phyloP scores from a whole-genome alignment of 1,139 yeast species.

The Blastobotrys apis region DNA sequence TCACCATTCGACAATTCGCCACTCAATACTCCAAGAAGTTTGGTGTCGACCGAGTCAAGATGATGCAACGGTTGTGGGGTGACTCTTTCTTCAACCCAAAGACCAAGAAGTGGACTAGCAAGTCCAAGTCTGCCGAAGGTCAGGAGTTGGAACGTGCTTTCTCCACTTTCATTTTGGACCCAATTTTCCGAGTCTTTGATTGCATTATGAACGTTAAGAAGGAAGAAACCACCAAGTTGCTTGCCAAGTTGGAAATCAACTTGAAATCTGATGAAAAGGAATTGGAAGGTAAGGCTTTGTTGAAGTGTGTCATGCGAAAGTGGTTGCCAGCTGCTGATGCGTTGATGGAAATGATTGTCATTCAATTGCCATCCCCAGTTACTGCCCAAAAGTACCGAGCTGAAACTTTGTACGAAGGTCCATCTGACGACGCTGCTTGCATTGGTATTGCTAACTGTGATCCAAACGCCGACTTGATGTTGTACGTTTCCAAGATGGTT shows the following conservation, averaged over 20 bases:
- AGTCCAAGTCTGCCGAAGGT: constrained; percentile 94
- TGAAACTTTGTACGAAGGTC: constrained; percentile 99
- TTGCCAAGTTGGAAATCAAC: constrained; percentile 87
- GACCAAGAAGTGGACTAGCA: constrained; percentile 99
- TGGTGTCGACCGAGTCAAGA: constrained; percentile 97
- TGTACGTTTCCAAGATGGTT: constrained; percentile 99
- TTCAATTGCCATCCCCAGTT: constrained; percentile 99
- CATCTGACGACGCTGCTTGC: constrained; percentile 89
- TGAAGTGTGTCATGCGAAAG: constrained; percentile 98
- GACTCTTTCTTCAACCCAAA: constrained; percentile 99
- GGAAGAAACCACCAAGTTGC: constrained; percentile 86
- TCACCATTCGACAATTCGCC: constrained; percentile 99
- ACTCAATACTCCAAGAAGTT: constrained; percentile 97
- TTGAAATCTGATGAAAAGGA: constrained; percentile 95
- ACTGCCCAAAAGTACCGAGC: constrained; percentile 99
- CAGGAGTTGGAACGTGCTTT: constrained; percentile 97
- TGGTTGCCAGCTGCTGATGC: constrained; percentile 99
- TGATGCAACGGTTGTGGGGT: constrained; percentile 99
- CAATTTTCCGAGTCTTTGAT: constrained; percentile 94
- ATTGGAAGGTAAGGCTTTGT: constrained; percentile 96
- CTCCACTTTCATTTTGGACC: constrained; percentile 99
- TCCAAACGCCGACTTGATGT: constrained; percentile 97
- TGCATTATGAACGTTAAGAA: constrained; percentile 97
- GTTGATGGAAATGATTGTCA: constrained; percentile 95
- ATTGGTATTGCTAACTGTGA: constrained; percentile 96